Evolutionary conservation across 352 stramenopile species (phyloP).

Genomic region (Globisporangium cylindrosporum): DNA sequence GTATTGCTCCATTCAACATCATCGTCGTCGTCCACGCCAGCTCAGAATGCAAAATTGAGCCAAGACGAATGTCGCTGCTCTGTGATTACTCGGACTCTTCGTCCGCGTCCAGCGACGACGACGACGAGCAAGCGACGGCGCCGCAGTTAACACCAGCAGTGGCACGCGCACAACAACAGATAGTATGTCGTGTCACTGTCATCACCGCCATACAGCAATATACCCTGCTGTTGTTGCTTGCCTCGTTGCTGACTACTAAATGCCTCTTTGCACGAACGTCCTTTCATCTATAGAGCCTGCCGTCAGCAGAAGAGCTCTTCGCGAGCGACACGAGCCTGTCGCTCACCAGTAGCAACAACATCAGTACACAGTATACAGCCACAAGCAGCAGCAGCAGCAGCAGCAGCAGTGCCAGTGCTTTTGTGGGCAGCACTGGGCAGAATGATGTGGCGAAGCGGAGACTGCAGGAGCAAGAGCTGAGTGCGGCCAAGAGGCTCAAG

Average conservation of each 20-base stretch:
- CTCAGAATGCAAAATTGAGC: not conserved
- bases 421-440: not conserved
- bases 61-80: conserved; percentile 40
- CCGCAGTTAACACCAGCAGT: not conserved
- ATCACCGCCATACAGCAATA: not conserved
- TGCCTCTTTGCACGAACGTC: not conserved
- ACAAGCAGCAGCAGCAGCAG: too few relatives aligned
- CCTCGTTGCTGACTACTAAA: not conserved
- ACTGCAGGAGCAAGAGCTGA: conserved; percentile 3
- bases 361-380: conserved; percentile 11
- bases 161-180: not conserved
- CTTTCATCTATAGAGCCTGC: conserved; percentile 15
- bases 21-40: too few relatives aligned
- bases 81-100: conserved; percentile 66
- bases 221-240: not conserved
- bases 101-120: conserved; percentile 28
- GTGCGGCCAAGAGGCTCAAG: conserved; percentile 19
- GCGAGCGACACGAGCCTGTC: conserved; percentile 29
- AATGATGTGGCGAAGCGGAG: conserved; percentile 15
- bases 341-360: conserved; percentile 2
- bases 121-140: conserved; percentile 16
- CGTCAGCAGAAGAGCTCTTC: conserved; percentile 51
- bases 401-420: not conserved
- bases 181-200: not conserved
- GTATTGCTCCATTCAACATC: not conserved